Percentiles rank a stretch among this genome's conserved stretches.
Conservation (phyloP, 1,139 yeast species). For the Waltiozyma sp. region DNA sequence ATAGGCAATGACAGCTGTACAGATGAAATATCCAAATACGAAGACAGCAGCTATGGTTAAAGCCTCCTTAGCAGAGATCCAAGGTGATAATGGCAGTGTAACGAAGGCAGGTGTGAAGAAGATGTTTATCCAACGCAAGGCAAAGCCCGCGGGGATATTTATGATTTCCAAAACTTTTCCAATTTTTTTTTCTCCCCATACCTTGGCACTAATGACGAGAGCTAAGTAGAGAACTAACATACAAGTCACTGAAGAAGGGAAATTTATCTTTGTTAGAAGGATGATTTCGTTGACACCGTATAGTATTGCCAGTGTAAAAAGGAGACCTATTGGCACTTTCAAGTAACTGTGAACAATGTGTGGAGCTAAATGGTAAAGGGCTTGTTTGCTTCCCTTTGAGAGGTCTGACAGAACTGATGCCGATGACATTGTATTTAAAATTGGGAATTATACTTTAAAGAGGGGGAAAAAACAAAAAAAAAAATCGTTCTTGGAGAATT, state of each 20-base stretch:
- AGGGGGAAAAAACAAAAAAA: too few relatives aligned
- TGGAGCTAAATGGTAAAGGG: not conserved
- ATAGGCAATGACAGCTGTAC: constrained; percentile 40
- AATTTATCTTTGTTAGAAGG: constrained; percentile 37
- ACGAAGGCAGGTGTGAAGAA: constrained; percentile 73
- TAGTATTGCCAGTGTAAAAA: constrained; percentile 31
- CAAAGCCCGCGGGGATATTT: constrained; percentile 58
- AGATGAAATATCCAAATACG: constrained; percentile 46
- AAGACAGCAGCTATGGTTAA: constrained; percentile 67
- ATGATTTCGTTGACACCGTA: constrained; percentile 54
- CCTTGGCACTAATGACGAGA: constrained; percentile 28
- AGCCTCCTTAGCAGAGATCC: constrained; percentile 57
- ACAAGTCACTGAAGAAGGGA: constrained; percentile 70
- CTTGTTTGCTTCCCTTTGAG: not conserved
- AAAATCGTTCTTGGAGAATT: too few relatives aligned
- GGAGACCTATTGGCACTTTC: constrained; percentile 28
- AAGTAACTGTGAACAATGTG: constrained; percentile 21
- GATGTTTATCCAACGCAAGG: constrained; percentile 67
- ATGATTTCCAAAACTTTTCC: constrained; percentile 35
- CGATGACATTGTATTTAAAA: not conserved
- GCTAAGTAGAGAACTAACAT: constrained; percentile 52
- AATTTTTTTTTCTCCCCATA: constrained; percentile 28
- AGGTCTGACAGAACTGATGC: not conserved
- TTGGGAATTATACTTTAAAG: too few relatives aligned
- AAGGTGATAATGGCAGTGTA: constrained; percentile 53